Conservation (phyloP, 2,329 filamentous ascomycete species). For the Fusarium anthophilum region DNA sequence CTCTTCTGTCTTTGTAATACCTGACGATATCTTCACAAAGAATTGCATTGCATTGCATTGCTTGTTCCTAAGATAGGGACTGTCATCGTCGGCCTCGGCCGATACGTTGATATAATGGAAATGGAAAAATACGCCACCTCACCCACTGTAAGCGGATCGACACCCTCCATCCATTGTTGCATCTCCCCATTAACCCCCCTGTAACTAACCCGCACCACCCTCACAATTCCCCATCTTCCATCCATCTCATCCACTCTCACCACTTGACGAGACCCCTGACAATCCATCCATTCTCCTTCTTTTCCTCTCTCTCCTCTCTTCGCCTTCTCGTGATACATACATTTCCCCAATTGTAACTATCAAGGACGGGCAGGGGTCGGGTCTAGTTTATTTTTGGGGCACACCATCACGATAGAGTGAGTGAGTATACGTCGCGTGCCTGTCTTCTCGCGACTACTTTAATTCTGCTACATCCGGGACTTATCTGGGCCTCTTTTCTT, state of each 20-base stretch:
- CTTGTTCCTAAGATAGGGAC: background rate
- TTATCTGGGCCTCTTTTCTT: background rate
- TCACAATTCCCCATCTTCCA: slow-evolving; percentile 1
- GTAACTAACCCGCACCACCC: slow-evolving; percentile 25
- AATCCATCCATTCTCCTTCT: background rate
- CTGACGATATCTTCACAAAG: background rate
- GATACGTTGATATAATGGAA: background rate
- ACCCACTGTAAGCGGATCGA: slow-evolving; percentile 18
- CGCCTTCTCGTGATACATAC: slow-evolving; percentile 22
- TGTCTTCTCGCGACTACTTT: slow-evolving; percentile 26
- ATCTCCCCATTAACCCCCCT: slow-evolving; percentile 6
- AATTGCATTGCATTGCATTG: too few species aligned
- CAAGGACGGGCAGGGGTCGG: slow-evolving; percentile 13
- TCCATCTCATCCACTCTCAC: background rate
- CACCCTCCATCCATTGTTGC: slow-evolving; percentile 19
- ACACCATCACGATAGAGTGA: slow-evolving; percentile 2
- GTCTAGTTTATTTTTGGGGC: slow-evolving; percentile 34
- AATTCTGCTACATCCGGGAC: slow-evolving; percentile 16
- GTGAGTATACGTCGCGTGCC: slow-evolving; percentile 6
- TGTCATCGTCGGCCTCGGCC: background rate
- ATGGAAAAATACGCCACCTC: slow-evolving; percentile 10
- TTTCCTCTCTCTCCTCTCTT: background rate
- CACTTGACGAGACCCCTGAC: slow-evolving; percentile 15
- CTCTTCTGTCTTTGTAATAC: background rate
- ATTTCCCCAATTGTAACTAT: background rate